Evolutionary conservation across 2,329 filamentous ascomycete species (phyloP), one percentile per base, ranked within the genome.

Genomic region (Passalora sequoiae): DNA sequence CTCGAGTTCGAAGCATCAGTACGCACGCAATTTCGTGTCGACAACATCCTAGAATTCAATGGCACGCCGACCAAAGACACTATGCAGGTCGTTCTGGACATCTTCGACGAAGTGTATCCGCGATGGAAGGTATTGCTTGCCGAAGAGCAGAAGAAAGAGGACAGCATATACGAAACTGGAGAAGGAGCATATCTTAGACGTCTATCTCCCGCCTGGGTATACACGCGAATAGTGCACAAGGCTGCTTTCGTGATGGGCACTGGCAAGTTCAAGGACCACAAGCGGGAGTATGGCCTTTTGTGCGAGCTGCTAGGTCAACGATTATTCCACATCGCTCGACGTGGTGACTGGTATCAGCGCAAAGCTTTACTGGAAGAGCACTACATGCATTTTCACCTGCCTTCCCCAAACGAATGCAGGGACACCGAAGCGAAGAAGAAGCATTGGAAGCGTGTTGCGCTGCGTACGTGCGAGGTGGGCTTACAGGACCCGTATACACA

Each of bases 341-440:
- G 92, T 30, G 92, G 92, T 0, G 80, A 82, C 1, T 98, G 92
- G 92, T 97, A 97, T 62, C 89, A 96, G 60, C 85, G 92, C 15
- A 95, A 94, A 66, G 92, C 91, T 1, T 70, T 98, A 1, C 66
- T 98, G 2, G 92, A 98, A 68, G 92, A 98, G 63, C 89, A 94
- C 61, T 97, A 98, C 64, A 89, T 97, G 86, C 76, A 81, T 59
- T 71, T 75, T 4, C 61, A 85, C 4, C 73, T 71, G 21, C 69
- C 75, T 0, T 64, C 64, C 2, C 61, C 61, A 13, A 28, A 50
- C 13, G 67, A 69, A 3, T 70, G 66, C 20, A 69, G 71, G 29
- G 69, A 61, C 28, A 66, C 73, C 12, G 80, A 85, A 31, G 66
- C 69, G 6, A 84, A 84, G 59, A 92, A 86, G 67, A 91, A 83